Conservation (phyloP, 2,329 filamentous ascomycete genomes). For the Endothia cerciana region DNA sequence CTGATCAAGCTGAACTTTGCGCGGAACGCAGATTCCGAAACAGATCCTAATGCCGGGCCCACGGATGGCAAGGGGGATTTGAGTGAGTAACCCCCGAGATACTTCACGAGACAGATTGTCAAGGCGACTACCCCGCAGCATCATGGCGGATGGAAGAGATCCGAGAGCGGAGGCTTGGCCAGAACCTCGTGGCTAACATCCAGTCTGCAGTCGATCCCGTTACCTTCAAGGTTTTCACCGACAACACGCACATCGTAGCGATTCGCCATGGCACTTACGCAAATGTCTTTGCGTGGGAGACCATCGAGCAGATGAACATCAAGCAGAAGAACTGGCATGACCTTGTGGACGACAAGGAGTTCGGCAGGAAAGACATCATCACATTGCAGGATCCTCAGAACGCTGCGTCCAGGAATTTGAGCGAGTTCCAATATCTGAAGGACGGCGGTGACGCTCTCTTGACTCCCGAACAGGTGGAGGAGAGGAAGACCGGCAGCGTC, state of each 20-base stretch:
- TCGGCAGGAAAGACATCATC: conserved; percentile 89
- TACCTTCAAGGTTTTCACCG: conserved; percentile 95
- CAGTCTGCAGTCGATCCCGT: conserved; percentile 74
- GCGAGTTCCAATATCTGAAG: conserved; percentile 84
- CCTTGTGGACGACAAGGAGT: conserved; percentile 83
- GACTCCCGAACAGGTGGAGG: conserved; percentile 71
- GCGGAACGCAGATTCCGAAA: conserved; percentile 77
- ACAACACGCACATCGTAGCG: conserved; percentile 96
- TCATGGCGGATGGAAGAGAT: not conserved
- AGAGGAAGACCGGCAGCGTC: conserved; percentile 68
- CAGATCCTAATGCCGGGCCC: conserved; percentile 47
- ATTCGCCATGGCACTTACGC: conserved; percentile 79
- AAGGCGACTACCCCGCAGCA: too few species aligned
- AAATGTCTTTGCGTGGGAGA: conserved; percentile 97
- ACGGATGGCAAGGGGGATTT: conserved; percentile 72
- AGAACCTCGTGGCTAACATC: not conserved
- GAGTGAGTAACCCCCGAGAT: conserved; percentile 38
- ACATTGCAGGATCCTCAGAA: conserved; percentile 96
- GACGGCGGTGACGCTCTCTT: conserved; percentile 74
- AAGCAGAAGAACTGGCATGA: conserved; percentile 97
- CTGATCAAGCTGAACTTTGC: conserved; percentile 90
- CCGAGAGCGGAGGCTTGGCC: not conserved
- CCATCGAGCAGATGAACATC: conserved; percentile 91
- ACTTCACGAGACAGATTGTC: not conserved
- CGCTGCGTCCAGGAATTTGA: conserved; percentile 78